A percentile compares a stretch with the other conserved stretches of the same genome.
phyloP scores from a whole-genome alignment of 208 protist species.

The Leishmania mexicana region DNA sequence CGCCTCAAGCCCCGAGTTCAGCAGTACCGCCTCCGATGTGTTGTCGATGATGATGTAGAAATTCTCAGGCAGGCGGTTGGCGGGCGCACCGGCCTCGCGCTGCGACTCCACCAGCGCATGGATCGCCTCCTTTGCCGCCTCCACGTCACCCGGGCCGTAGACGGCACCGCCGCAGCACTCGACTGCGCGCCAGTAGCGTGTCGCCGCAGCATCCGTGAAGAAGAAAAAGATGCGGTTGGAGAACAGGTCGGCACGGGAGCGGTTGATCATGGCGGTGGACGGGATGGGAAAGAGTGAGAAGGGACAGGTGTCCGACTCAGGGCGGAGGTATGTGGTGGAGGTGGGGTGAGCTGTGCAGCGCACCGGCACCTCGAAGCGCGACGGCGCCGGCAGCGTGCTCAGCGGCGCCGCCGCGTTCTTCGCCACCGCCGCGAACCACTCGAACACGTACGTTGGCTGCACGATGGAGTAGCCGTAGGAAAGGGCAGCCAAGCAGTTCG shows the following conservation, averaged over 20 bases:
- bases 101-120: slow-evolving; percentile 29
- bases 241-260: slow-evolving; percentile 54
- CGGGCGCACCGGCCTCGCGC: slow-evolving; percentile 1
- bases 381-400: slow-evolving; percentile 63
- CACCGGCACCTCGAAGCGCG: slow-evolving; percentile 65
- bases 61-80: slow-evolving; percentile 23
- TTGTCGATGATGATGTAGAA: slow-evolving; percentile 70
- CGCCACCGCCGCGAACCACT: slow-evolving; percentile 81
- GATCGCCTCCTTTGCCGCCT: slow-evolving; percentile 33
- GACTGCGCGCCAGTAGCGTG: slow-evolving; percentile 44
- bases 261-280: slow-evolving; percentile 42
- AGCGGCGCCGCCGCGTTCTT: slow-evolving; percentile 56
- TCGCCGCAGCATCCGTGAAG: slow-evolving; percentile 44
- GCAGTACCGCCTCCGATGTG: slow-evolving; percentile 39
- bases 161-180: slow-evolving; percentile 39
- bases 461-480: slow-evolving; percentile 75
- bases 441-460: slow-evolving; percentile 69
- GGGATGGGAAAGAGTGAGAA: slow-evolving; percentile 82
- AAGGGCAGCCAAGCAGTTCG: slow-evolving; percentile 59
- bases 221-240: slow-evolving; percentile 51
- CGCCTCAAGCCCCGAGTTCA: slow-evolving; percentile 33
- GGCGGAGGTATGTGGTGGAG: slow-evolving; percentile 57
- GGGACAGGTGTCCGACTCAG: slow-evolving; percentile 69
- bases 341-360: slow-evolving; percentile 35
- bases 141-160: slow-evolving; percentile 31